Percentiles rank a stretch among this genome's conserved stretches.
Conservation (phyloP, 805 yeast genomes). For the Yarrowia hollandica region DNA sequence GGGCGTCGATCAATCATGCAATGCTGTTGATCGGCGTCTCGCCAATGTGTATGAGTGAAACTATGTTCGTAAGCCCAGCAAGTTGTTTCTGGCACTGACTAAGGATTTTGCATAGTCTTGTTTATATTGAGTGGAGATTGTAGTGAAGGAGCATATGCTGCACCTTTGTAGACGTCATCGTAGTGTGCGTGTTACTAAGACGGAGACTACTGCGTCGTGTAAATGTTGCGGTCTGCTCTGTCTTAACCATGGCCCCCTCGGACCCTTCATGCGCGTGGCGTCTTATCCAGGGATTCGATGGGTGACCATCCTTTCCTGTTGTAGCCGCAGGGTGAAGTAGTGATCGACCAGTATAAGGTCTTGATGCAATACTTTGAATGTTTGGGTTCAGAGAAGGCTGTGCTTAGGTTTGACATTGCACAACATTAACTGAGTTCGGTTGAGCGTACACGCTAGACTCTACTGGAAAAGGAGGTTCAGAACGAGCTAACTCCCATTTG, state of each 20-base stretch:
- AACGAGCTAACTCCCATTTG: neutral
- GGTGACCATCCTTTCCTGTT: neutral
- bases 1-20: constrained; percentile 11
- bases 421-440: neutral
- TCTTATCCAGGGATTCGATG: constrained; percentile 20
- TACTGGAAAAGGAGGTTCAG: constrained; percentile 4
- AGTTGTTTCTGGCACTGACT: neutral
- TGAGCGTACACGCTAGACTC: neutral
- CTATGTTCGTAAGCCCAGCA: neutral
- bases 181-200: too few relatives aligned
- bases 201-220: too few relatives aligned
- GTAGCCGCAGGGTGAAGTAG: constrained; percentile 4
- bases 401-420: constrained; percentile 1
- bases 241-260: too few relatives aligned
- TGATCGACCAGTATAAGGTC: constrained; percentile 1
- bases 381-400: neutral
- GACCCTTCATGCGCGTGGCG: constrained; percentile 27
- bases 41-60: constrained; percentile 14
- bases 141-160: too few relatives aligned
- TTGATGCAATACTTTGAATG: neutral
- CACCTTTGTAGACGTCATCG: too few relatives aligned
- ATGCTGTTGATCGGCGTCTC: constrained; percentile 20
- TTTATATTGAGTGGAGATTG: neutral
- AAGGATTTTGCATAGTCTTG: neutral
- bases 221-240: too few relatives aligned